Base-by-base conservation (phyloP, 495 filamentous ascomycete genomes). In the Podospora bellae-mahoneyi region DNA sequence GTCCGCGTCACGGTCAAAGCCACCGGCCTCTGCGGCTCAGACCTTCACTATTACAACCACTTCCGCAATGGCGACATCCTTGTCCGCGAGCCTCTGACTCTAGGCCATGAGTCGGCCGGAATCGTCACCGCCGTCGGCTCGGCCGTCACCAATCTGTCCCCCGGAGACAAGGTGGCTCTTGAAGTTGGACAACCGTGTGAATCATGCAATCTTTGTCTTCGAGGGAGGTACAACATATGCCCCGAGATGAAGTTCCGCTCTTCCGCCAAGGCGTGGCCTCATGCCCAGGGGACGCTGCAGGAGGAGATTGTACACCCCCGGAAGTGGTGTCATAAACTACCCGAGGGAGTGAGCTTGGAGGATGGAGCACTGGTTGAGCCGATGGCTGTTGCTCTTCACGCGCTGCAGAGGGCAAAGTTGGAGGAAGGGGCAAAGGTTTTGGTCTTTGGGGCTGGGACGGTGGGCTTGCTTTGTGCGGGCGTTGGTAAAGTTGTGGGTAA, bases 161-260 rank as follows among this genome's bases (percentile, higher is more conserved):
- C 78, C 70, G 92, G 91, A 48, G 92, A 95, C 75, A 85, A 86
- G 28, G 91, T 95, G n/a, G 91, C 90, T 0, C 81, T 95, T 19
- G 92, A 95, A 80, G 90, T 92, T 72, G 91, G 91, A n/a, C 78
- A 92, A 9, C 91, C 91, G n/a, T 96, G 92, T 74, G 84, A 84
- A 28, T 71, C 81, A 58, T 96, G 92, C 76, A 80, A 83, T 7
- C 78, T 89, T 26, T 96, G 92, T 76, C 71, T 71, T 20, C 81
- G 82, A 58, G 90, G 90, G 28, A 83, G 92, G 63, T 95, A 96
- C 77, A 97, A 96, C 77, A 91, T 97, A 80, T 97, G 92, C 83
- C 82, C 83, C n/a, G 77, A 79, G 10, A 89, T 97, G 86, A 82
- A 81, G 61, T 97, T 96, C 79, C 83, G 91, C 60, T 90, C 87